Percentiles rank a stretch among this genome's conserved stretches.
These are phyloP conservation scores for Baudoinia panamericana DNA, from an alignment of 495 filamentous ascomycete genomes.

Conservation along the genomic window DNA sequence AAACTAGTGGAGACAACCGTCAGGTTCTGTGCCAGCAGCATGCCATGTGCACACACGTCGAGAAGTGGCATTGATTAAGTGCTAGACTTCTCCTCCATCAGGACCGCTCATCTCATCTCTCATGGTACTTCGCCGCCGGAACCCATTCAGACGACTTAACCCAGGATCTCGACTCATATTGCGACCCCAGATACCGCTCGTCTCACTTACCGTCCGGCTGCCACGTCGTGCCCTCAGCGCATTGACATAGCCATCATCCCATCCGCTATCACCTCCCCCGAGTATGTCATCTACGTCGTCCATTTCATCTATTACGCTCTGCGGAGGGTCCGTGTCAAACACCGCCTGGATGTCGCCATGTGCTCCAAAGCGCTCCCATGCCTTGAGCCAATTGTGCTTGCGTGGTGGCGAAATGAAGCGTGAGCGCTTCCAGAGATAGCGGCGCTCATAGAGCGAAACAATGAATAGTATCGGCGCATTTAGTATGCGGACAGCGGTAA, in stretches of 20 bases:
- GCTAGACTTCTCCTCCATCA: conserved; percentile 6
- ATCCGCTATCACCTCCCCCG: conserved; percentile 10
- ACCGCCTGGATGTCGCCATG: conserved; percentile 56
- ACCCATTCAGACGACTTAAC: conserved; percentile 6
- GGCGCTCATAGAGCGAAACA: conserved; percentile 47
- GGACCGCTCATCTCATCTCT: background rate
- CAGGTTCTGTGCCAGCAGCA: no score
- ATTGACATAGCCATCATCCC: conserved; percentile 16
- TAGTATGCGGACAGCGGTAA: conserved; percentile 46
- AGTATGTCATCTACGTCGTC: conserved; percentile 37
- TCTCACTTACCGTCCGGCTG: conserved; percentile 7
- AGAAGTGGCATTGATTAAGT: no score
- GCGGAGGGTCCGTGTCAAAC: conserved; percentile 53
- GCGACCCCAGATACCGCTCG: conserved; percentile 6
- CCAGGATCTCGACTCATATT: conserved; percentile 13
- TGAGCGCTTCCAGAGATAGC: conserved; percentile 28
- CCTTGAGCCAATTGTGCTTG: conserved; percentile 32
- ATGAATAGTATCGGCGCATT: conserved; percentile 53
- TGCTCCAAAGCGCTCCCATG: conserved; percentile 43
- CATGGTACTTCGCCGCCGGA: conserved; percentile 11
- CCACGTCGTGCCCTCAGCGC: conserved; percentile 12
- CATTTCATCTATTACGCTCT: conserved; percentile 42
- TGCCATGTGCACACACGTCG: no score
- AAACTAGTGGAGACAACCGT: no score
- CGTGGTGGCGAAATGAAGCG: conserved; percentile 30